A percentile compares a stretch with the other conserved stretches of the same genome.
phyloP scores from a whole-genome alignment of 306 rosid genomes.

The Castanea mollissima region DNA sequence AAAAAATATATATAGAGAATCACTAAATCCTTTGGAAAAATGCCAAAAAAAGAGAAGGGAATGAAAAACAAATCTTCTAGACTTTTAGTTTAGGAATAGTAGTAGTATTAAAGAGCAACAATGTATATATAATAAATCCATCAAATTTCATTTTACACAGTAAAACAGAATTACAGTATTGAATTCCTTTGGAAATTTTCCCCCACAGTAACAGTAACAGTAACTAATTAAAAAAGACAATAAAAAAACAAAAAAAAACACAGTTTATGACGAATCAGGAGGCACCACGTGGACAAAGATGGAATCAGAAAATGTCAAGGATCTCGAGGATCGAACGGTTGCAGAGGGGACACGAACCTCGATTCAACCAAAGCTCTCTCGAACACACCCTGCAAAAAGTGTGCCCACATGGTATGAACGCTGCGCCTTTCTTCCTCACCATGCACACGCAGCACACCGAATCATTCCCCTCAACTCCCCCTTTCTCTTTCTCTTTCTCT shows the following conservation, averaged over 20 bases:
- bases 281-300: not conserved
- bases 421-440: conserved; percentile 85
- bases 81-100: too few species aligned
- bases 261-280: conserved; percentile 1
- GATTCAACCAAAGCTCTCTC: conserved; percentile 89
- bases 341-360: conserved; percentile 94
- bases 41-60: too few species aligned
- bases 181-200: not conserved
- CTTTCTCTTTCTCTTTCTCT: conserved; percentile 11
- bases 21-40: too few species aligned
- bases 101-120: too few species aligned
- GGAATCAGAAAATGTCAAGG: conserved; percentile 71
- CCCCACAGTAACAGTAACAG: not conserved
- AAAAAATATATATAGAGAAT: too few species aligned
- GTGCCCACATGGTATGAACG: conserved; percentile 97
- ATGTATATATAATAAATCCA: too few species aligned
- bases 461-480: conserved; percentile 39
- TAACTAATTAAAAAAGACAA: too few species aligned
- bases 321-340: conserved; percentile 88
- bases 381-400: conserved; percentile 96
- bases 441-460: conserved; percentile 95
- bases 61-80: too few species aligned
- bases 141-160: too few species aligned
- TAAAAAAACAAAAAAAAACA: not conserved
- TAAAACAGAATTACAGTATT: too few species aligned